Evolutionary conservation across 495 filamentous ascomycete genomes (phyloP).

Genomic region (Pyronema domesticum): DNA sequence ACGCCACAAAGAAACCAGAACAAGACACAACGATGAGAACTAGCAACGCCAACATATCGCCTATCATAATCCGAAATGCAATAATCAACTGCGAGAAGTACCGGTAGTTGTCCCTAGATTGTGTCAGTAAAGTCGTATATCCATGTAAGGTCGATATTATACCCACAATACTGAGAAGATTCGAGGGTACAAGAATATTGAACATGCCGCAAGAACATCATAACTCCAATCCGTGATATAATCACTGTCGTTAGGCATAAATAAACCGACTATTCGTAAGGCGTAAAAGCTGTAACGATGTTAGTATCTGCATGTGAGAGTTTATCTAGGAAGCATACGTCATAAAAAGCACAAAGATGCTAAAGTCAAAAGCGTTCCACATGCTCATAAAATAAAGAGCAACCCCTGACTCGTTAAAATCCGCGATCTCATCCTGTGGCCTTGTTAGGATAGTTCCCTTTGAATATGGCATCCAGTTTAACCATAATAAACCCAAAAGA

Average conservation of each 20-base stretch:
- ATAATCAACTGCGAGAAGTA: conserved; percentile 91
- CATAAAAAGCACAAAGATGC: conserved; percentile 68
- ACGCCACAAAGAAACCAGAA: conserved; percentile 87
- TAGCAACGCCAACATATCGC: conserved; percentile 69
- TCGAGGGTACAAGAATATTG: conserved; percentile 72
- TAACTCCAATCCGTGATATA: conserved; percentile 35
- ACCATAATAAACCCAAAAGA: conserved; percentile 85
- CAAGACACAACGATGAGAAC: conserved; percentile 68
- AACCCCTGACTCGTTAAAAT: conserved; percentile 85
- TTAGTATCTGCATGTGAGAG: background rate
- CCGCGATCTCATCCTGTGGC: conserved; percentile 55
- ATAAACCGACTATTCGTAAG: conserved; percentile 68
- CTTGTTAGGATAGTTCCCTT: background rate
- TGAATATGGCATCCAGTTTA: background rate
- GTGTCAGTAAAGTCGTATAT: background rate
- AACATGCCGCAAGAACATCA: conserved; percentile 75
- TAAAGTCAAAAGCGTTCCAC: conserved; percentile 88
- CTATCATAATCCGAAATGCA: conserved; percentile 71
- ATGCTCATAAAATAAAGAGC: conserved; percentile 90
- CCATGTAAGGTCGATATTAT: background rate
- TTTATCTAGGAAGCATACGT: conserved; percentile 2
- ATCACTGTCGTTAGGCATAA: conserved; percentile 48
- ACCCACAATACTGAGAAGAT: conserved; percentile 59
- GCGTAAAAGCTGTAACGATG: conserved; percentile 48
- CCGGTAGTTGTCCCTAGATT: conserved; percentile 54